Base-by-base conservation (phyloP, 352 stramenopile genomes). In the Blastocystis sp. region DNA sequence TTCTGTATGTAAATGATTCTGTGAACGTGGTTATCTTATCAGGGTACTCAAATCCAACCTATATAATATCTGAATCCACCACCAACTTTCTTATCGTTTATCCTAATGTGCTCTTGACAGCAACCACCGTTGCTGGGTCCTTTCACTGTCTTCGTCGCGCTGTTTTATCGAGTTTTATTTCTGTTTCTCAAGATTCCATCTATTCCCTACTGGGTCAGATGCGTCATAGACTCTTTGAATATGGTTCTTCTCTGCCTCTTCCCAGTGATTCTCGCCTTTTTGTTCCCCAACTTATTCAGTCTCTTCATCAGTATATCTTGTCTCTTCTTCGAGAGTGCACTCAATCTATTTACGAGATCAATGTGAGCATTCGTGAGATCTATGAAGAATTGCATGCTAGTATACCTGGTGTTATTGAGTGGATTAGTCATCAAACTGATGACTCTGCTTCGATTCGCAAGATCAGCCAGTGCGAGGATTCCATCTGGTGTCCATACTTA, bases 361-460 rank as follows among this genome's bases (percentile, higher is more conserved):
- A 37, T 13, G 63, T 50, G 18, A 55, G 68, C 26, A 26, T 85
- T 5, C 34, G 56, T n/a, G 45, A 85, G 4, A 16, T 69, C 11
- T 85, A 85, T 45, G 73, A 85, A 65, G 53, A 34, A 11, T 53
- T 85, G 18, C 73, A 85, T 53, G 56, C 30, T 34, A 68, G 73
- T n/a, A 65, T 85, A 50, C 73, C 73, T 34, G 73, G 73, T 41
- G 47, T 85, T 45, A 39, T 85, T 6, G 43, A 85, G 20, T 85
- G 73, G 73, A 66, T 69, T 26, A 20, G 3, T n/a, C 5, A 53
- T 0, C 63, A 37, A 53, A 54, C 37, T 30, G 5, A 66, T 39
- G 8, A 64, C 37, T 6, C 3, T 64, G 26, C 50, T 4, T 13
- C 24, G 4, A n/a, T 85, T 18, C 26, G 34, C n/a, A 26, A 16